A percentile compares a stretch with the other conserved stretches of the same genome.
Conservation (phyloP, 2,329 filamentous ascomycete genomes). For the Exophiala viscosa region DNA sequence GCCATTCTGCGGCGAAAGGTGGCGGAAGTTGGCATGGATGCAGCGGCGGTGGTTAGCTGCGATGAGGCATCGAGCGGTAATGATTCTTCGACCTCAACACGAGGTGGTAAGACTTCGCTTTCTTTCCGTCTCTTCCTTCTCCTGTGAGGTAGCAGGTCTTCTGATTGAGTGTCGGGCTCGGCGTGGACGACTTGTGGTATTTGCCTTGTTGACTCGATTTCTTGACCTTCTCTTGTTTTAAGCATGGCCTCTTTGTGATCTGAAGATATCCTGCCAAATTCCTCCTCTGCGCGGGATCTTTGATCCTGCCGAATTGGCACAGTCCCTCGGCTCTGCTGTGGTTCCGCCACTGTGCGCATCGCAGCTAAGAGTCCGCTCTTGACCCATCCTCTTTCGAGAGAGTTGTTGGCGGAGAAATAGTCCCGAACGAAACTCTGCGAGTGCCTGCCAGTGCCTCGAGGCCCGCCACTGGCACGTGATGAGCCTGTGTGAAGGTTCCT, state of each 20-base stretch:
- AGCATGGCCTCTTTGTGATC: constrained; percentile 4
- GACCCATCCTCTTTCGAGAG: constrained; percentile 29
- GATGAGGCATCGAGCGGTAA: constrained; percentile 60
- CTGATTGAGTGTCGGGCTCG: not conserved
- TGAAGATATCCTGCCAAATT: constrained; percentile 6
- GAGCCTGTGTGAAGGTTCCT: constrained; percentile 24
- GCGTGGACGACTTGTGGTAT: not conserved
- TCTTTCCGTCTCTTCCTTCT: constrained; percentile 23
- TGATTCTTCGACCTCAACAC: constrained; percentile 28
- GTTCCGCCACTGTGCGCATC: constrained; percentile 20
- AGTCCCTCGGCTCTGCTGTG: not conserved
- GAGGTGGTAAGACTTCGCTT: constrained; percentile 1
- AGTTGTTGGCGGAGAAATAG: constrained; percentile 30
- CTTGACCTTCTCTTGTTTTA: not conserved
- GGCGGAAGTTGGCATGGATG: constrained; percentile 50
- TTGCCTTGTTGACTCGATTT: not conserved
- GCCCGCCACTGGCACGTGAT: constrained; percentile 2
- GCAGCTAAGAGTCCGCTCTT: constrained; percentile 26
- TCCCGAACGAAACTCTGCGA: constrained; percentile 26
- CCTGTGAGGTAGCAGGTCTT: constrained; percentile 24
- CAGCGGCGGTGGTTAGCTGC: constrained; percentile 55
- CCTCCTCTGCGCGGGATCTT: constrained; percentile 5
- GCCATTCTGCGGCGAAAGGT: constrained; percentile 66
- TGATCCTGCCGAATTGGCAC: not conserved
- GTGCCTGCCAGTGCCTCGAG: constrained; percentile 7